These are phyloP conservation scores for Plasmodium sp. DNA, from an alignment of 169 alveolate genomes.

Conservation along the genomic window DNA sequence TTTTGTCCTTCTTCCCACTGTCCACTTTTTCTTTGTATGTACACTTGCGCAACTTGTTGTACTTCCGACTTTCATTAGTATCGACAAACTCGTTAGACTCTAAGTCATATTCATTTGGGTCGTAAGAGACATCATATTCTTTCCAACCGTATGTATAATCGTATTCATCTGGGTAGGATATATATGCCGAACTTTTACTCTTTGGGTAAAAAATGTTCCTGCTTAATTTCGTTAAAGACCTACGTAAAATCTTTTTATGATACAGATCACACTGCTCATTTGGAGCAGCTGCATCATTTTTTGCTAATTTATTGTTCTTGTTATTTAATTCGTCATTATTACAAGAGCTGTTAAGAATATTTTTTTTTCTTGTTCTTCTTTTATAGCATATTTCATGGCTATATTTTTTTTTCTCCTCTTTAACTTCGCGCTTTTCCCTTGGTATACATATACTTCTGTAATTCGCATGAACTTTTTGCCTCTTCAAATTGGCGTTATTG, in stretches of 20 bases:
- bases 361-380: neutral
- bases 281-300: neutral
- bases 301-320: neutral
- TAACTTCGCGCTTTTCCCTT: slow-evolving; percentile 6
- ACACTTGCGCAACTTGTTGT: neutral
- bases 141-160: neutral
- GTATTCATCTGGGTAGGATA: neutral
- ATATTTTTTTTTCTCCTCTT: neutral
- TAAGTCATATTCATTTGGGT: neutral
- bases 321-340: neutral
- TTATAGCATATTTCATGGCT: slow-evolving; percentile 4
- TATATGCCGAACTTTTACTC: neutral
- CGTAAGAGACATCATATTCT: slow-evolving; percentile 2
- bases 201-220: neutral
- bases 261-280: neutral
- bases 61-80: slow-evolving; percentile 1
- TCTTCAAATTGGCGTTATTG: slow-evolving; percentile 44
- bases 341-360: neutral
- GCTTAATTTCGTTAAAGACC: neutral
- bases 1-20: neutral
- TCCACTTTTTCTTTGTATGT: neutral
- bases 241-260: neutral
- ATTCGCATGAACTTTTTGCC: slow-evolving; percentile 10
- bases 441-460: neutral
- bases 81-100: neutral